phyloP scores from a whole-genome alignment of 1,284 basidiomycete genomes.

The Mycena sp. region DNA sequence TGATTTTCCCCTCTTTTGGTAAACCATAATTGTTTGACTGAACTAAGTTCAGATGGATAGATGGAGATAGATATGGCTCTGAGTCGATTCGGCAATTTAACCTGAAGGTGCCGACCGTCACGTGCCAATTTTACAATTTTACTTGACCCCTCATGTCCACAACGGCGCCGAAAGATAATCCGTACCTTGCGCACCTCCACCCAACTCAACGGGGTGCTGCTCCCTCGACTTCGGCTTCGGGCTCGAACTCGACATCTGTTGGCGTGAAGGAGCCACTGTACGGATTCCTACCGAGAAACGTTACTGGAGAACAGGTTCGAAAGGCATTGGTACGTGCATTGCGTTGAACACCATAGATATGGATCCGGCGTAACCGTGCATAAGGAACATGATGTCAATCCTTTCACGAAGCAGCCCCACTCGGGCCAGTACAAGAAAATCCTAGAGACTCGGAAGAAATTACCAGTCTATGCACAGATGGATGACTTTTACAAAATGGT shows the following conservation, averaged over 20 bases:
- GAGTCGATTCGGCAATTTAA: too few species aligned
- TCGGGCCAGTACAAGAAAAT: conserved; percentile 89
- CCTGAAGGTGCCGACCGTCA: too few species aligned
- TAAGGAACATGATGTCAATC: conserved; percentile 87
- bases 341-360: conserved; percentile 18
- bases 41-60: too few species aligned
- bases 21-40: neutral
- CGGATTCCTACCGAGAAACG: conserved; percentile 83
- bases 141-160: conserved; percentile 12
- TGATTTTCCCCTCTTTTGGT: conserved; percentile 27
- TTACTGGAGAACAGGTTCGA: conserved; percentile 78
- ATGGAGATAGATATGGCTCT: too few species aligned
- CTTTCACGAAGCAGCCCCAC: conserved; percentile 87
- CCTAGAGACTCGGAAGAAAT: conserved; percentile 82
- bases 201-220: conserved; percentile 42
- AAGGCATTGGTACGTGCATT: conserved; percentile 71
- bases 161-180: conserved; percentile 53
- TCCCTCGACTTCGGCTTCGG: too few species aligned
- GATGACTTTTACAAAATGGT: conserved; percentile 89
- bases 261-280: conserved; percentile 66
- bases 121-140: neutral
- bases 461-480: conserved; percentile 96
- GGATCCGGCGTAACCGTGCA: neutral
- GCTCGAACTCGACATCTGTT: conserved; percentile 35
- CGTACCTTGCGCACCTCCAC: conserved; percentile 62